Percentiles rank a stretch among this genome's conserved stretches.
Evolutionary conservation across 2,329 filamentous ascomycete species (phyloP).

Genomic region (Exophiala sp.): DNA sequence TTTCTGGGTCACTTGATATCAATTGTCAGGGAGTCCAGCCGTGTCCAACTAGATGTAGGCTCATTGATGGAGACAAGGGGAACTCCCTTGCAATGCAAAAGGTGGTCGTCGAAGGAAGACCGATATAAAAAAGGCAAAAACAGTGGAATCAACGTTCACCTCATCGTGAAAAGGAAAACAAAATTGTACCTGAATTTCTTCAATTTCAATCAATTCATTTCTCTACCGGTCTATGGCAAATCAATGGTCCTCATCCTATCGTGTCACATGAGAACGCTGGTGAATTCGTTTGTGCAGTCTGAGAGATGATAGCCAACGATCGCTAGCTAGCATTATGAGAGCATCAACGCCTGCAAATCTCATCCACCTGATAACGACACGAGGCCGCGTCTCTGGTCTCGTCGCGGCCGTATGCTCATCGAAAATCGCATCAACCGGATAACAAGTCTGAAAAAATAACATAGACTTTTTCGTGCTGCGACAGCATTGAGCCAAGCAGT

Average conservation of each 20-base stretch:
- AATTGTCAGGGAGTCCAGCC: too few relatives aligned
- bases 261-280: conserved; percentile 25
- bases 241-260: conserved; percentile 23
- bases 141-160: too few relatives aligned
- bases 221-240: conserved; percentile 26
- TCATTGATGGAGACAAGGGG: too few relatives aligned
- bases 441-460: conserved; percentile 20
- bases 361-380: conserved; percentile 14
- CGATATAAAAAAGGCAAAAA: neutral
- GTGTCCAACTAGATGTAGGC: too few relatives aligned
- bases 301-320: conserved; percentile 26
- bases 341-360: conserved; percentile 23
- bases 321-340: conserved; percentile 22
- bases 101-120: too few relatives aligned
- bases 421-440: conserved; percentile 7
- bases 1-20: too few relatives aligned
- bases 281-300: conserved; percentile 21
- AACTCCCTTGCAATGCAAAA: neutral
- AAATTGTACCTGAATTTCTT: neutral
- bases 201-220: conserved; percentile 16
- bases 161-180: neutral
- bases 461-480: conserved; percentile 24
- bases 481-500: conserved; percentile 30
- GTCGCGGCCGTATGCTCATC: conserved; percentile 23
- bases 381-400: conserved; percentile 17